A percentile compares a stretch with the other conserved stretches of the same genome.
Evolutionary conservation across 352 stramenopile genomes (phyloP).

Genomic region (Discostella stelligera): DNA sequence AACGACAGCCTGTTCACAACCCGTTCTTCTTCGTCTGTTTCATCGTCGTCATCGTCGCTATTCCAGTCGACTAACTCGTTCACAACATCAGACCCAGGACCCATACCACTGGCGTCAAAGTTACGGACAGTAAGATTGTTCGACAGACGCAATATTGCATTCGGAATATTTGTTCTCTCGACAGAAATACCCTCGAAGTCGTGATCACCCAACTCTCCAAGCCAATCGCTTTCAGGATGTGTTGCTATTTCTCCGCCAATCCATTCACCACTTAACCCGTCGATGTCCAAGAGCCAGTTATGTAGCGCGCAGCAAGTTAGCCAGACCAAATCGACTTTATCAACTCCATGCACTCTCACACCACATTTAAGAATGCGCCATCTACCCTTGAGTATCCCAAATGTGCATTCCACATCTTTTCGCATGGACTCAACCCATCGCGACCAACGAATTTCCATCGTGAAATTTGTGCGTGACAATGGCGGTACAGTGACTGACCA

Average conservation of each 20-base stretch:
- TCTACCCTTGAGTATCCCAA: constrained; percentile 26
- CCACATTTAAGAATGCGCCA: constrained; percentile 29
- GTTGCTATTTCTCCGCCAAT: constrained; percentile 4
- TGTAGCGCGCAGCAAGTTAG: constrained; percentile 29
- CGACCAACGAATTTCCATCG: constrained; percentile 1
- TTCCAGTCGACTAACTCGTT: no score
- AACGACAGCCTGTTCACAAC: no score
- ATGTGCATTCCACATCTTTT: no score
- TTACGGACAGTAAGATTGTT: neutral
- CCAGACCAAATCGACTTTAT: constrained; percentile 15
- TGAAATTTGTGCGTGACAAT: neutral
- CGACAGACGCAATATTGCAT: neutral
- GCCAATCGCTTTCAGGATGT: neutral
- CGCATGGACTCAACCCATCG: no score
- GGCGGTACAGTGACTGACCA: constrained; percentile 14
- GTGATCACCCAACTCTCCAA: neutral
- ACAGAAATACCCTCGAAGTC: neutral
- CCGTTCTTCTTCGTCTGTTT: no score
- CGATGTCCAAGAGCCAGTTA: constrained; percentile 35
- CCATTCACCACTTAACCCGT: constrained; percentile 20
- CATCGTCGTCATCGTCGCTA: no score
- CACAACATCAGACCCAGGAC: neutral
- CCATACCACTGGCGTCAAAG: neutral
- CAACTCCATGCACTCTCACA: constrained; percentile 22
- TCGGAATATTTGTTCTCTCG: neutral